Evolutionary conservation across 1,284 basidiomycete genomes (phyloP), one percentile per base, ranked within the genome.

Genomic region (Fomitopsis palustris): DNA sequence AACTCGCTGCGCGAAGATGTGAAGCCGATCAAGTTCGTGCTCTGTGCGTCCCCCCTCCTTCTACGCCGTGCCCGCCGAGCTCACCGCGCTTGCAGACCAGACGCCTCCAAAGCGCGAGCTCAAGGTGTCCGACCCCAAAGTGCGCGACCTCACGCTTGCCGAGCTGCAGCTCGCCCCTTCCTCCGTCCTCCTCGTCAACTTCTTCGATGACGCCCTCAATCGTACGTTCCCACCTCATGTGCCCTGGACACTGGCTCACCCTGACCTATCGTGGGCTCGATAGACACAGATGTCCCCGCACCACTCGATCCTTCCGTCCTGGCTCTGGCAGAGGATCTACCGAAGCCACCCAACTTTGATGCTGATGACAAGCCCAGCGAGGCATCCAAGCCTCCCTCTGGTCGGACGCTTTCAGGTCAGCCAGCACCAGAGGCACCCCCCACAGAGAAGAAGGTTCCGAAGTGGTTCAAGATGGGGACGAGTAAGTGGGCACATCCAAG

Each of bases 151-250:
- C 57, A 82, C 81, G 9, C 77, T 96, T 1, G 74, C 78, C 0
- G 83, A 93, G 55, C 79, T 96, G 9, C 83, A 90, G 21, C 77
- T 96, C 33, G 85, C 92, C 0, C 93, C 94, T 0, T 87, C 90
- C 1, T 91, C 92, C 2, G 76, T 95, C 16, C 80, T 96, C 4
- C 75, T 88, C 45, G 75, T 96, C 55, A 81, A 85, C 58, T 96
- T 95, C 70, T 80, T 86, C 54, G 85, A 93, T 51, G 85, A 87
- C 1, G 69, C 72, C 7, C 72, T 93, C 53, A 94, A 95, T 67
- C 78, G 93, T 91, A 64, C 37, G 77, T 71, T 51, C 10, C 17
- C 12, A 35, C 27, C 21, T 4, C 27, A 19, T 37, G 51, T 29
- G 60, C 31, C 41, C 56, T 33, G 19, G 66, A 55, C 19, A 21